Conservation (phyloP, 2,329 filamentous ascomycete species). For the Podosphaera xanthii region DNA sequence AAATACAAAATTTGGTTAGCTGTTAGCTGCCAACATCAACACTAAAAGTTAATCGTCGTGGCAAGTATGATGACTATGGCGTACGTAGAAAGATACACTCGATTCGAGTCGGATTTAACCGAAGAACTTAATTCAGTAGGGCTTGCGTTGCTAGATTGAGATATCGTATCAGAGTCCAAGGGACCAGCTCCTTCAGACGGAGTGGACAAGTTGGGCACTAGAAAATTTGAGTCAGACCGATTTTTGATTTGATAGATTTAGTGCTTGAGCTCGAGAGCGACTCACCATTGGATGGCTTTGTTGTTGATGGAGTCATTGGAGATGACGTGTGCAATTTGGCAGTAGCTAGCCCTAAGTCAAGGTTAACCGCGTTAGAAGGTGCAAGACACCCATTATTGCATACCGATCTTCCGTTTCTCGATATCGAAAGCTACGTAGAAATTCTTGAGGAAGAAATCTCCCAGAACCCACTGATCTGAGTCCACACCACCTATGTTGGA, state of each 20-base stretch:
- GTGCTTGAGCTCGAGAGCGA: neutral
- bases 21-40: no score
- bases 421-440: constrained; percentile 72
- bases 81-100: no score
- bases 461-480: constrained; percentile 58
- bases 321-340: constrained; percentile 4
- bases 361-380: constrained; percentile 3
- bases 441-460: constrained; percentile 73
- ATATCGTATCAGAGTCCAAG: no score
- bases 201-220: no score
- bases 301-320: neutral
- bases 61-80: no score
- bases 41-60: no score
- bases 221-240: no score
- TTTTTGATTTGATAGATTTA: neutral
- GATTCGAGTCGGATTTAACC: no score
- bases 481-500: constrained; percentile 42
- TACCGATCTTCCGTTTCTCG: constrained; percentile 41
- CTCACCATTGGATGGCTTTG: constrained; percentile 6
- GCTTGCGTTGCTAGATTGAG: no score
- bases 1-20: no score
- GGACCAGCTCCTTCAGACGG: no score
- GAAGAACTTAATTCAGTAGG: no score
- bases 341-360: constrained; percentile 7
- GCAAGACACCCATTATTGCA: constrained; percentile 9